Conservation (phyloP, 2,329 filamentous ascomycete genomes). For the Cladosporium colombiae region DNA sequence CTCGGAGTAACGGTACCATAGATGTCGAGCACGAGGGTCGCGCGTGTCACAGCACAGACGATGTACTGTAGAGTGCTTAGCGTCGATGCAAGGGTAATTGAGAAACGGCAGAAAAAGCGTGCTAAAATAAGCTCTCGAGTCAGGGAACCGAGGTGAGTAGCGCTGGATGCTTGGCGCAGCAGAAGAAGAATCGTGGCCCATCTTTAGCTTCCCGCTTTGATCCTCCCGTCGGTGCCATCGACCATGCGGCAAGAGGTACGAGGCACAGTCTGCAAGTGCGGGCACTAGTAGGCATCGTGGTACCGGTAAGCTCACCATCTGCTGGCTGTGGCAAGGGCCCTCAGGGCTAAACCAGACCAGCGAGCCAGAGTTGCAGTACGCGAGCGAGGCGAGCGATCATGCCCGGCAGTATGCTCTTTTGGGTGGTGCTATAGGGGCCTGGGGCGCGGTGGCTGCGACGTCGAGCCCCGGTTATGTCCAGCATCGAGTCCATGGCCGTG, state of each 20-base stretch:
- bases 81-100: background rate
- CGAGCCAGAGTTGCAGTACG: background rate
- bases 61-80: background rate
- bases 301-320: background rate
- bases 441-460: background rate
- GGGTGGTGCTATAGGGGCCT: slow-evolving; percentile 2
- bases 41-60: background rate
- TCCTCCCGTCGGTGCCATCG: slow-evolving; percentile 5
- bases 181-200: background rate
- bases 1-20: background rate
- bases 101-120: slow-evolving; percentile 8
- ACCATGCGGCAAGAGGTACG: background rate
- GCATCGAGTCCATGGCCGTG: background rate
- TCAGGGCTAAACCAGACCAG: background rate
- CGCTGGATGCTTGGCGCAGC: background rate
- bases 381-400: slow-evolving; percentile 1
- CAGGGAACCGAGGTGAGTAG: background rate
- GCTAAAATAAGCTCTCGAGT: background rate
- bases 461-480: slow-evolving; percentile 1
- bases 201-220: background rate
- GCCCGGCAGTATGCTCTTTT: slow-evolving; percentile 6
- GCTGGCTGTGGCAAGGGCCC: background rate
- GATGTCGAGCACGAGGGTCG: background rate
- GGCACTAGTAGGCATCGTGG: background rate
- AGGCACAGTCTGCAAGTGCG: background rate